Conservation (phyloP, 2,329 filamentous ascomycete genomes). For the Exutisphaerella laricina region DNA sequence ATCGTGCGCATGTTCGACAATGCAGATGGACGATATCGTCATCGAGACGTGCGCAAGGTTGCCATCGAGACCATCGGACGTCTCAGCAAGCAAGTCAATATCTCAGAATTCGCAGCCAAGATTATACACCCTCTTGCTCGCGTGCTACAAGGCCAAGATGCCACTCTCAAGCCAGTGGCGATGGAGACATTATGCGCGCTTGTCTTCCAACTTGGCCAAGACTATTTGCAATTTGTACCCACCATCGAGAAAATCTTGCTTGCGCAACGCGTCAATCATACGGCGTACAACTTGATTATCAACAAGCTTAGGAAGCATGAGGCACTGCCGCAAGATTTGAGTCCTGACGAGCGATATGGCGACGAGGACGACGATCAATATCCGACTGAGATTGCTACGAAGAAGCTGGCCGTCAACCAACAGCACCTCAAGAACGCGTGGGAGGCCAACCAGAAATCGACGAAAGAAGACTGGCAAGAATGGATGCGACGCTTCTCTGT, state of each 20-base stretch:
- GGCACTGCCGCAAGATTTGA: slow-evolving; percentile 88
- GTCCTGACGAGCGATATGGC: slow-evolving; percentile 70
- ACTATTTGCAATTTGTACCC: slow-evolving; percentile 89
- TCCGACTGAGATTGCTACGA: slow-evolving; percentile 77
- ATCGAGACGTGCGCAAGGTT: slow-evolving; percentile 68
- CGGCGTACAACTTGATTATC: slow-evolving; percentile 87
- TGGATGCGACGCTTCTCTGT: slow-evolving; percentile 98
- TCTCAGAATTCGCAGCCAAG: slow-evolving; percentile 93
- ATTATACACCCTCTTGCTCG: slow-evolving; percentile 92
- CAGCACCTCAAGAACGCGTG: slow-evolving; percentile 95
- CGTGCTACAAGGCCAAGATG: slow-evolving; percentile 68
- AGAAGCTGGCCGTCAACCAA: slow-evolving; percentile 95
- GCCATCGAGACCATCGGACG: slow-evolving; percentile 94
- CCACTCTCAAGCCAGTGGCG: slow-evolving; percentile 69
- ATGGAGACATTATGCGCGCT: slow-evolving; percentile 91
- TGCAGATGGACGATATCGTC: slow-evolving; percentile 27
- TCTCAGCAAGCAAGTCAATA: slow-evolving; percentile 90
- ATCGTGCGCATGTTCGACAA: slow-evolving; percentile 94
- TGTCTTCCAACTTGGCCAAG: slow-evolving; percentile 91
- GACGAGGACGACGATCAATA: slow-evolving; percentile 68
- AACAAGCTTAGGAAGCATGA: slow-evolving; percentile 93
- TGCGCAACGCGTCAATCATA: slow-evolving; percentile 74
- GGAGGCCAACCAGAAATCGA: slow-evolving; percentile 95
- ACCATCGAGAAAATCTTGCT: slow-evolving; percentile 83
- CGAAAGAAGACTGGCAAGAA: slow-evolving; percentile 97